A percentile compares a stretch with the other conserved stretches of the same genome.
Conservation (phyloP, 2,329 filamentous ascomycete genomes). For the Colletotrichum viniferum region DNA sequence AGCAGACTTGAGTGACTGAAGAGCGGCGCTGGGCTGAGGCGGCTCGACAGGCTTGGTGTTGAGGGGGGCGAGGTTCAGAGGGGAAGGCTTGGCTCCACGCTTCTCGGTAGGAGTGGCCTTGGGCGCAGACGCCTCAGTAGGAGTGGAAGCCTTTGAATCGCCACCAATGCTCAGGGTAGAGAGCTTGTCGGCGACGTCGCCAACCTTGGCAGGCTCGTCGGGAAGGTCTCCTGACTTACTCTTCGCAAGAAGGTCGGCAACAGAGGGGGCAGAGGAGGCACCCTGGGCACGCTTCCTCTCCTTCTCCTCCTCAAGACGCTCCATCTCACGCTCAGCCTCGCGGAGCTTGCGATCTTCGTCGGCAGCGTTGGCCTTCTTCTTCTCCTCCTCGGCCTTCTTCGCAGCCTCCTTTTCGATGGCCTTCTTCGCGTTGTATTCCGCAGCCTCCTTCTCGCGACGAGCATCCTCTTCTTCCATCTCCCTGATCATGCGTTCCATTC, state of each 20-base stretch:
- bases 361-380: conserved; percentile 56
- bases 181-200: conserved; percentile 52
- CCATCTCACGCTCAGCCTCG: conserved; percentile 75
- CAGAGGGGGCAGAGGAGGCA: conserved; percentile 47
- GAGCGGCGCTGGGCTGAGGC: conserved; percentile 88
- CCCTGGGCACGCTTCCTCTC: conserved; percentile 58
- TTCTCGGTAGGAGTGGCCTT: conserved; percentile 66
- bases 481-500: conserved; percentile 63
- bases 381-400: conserved; percentile 51
- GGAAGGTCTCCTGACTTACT: conserved; percentile 36
- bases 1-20: conserved; percentile 91
- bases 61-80: conserved; percentile 82
- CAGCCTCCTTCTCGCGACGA: conserved; percentile 50
- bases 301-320: conserved; percentile 73
- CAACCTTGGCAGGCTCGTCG: conserved; percentile 41
- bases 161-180: conserved; percentile 51
- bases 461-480: conserved; percentile 66
- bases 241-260: conserved; percentile 56
- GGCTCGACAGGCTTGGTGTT: conserved; percentile 88
- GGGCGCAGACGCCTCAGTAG: conserved; percentile 47
- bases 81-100: conserved; percentile 73
- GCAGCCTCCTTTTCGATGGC: conserved; percentile 44
- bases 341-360: conserved; percentile 70
- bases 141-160: conserved; percentile 45
- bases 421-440: conserved; percentile 49